These are phyloP conservation scores for Heliamphora exappendiculata DNA, from an alignment of 148 eudicot genomes.

Conservation along the genomic window DNA sequence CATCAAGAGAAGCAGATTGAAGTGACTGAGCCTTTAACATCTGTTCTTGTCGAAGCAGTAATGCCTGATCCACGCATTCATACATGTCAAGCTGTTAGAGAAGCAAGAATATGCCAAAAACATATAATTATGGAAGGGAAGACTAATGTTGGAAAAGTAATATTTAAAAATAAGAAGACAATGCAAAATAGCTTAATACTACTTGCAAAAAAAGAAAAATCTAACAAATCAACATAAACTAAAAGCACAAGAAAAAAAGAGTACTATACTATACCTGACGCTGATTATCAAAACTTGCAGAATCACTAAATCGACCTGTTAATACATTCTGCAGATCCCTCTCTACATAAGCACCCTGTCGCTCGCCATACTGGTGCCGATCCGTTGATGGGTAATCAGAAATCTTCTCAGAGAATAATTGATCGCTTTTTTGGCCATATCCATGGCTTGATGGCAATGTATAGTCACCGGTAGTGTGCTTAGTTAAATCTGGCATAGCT, in stretches of 20 bases:
- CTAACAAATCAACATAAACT: background rate
- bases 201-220: background rate
- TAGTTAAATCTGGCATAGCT: conserved; percentile 60
- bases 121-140: background rate
- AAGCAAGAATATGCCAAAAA: background rate
- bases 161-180: background rate
- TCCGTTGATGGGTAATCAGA: conserved; percentile 62
- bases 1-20: conserved; percentile 73
- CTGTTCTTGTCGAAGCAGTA: conserved; percentile 55
- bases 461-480: conserved; percentile 52
- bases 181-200: background rate
- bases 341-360: conserved; percentile 52
- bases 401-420: conserved; percentile 44
- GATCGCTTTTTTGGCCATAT: conserved; percentile 69
- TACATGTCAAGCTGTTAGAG: conserved; percentile 59
- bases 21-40: conserved; percentile 62
- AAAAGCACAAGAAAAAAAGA: background rate
- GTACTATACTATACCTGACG: conserved; percentile 60
- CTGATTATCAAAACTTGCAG: conserved; percentile 51
- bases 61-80: conserved; percentile 71
- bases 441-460: conserved; percentile 52
- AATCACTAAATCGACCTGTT: conserved; percentile 50
- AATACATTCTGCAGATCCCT: conserved; percentile 55
- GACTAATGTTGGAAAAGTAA: background rate
- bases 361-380: conserved; percentile 58